A percentile compares a stretch with the other conserved stretches of the same genome.
Evolutionary conservation across 228 moss, liverwort and hornwort species (phyloP).

Genomic region (Sphagnum magellanicum): DNA sequence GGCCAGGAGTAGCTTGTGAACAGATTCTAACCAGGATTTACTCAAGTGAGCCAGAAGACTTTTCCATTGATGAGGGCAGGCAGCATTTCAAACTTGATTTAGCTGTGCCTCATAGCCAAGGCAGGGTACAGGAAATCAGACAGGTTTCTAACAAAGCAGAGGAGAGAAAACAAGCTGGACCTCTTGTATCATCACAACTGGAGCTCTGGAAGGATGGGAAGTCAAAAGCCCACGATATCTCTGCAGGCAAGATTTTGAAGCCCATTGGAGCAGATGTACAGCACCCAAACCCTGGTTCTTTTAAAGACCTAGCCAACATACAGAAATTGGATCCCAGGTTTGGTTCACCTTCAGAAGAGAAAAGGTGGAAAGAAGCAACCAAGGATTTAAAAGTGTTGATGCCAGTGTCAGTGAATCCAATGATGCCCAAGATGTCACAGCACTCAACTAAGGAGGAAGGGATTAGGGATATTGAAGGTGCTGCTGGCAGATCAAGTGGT

Average conservation of each 20-base stretch:
- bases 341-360: conserved; percentile 47
- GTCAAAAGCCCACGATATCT: conserved; percentile 30
- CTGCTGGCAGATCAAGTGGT: conserved; percentile 29
- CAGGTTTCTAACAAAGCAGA: conserved; percentile 12
- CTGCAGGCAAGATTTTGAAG: conserved; percentile 42
- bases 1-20: conserved; percentile 34
- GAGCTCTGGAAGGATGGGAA: conserved; percentile 8
- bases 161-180: conserved; percentile 10
- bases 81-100: conserved; percentile 3
- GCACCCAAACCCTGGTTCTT: conserved; percentile 13
- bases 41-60: conserved; percentile 42
- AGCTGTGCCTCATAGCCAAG: conserved; percentile 1
- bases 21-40: conserved; percentile 24
- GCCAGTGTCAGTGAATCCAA: conserved; percentile 50
- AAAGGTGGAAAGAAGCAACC: conserved; percentile 38
- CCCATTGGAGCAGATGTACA: conserved; percentile 33
- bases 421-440: conserved; percentile 69
- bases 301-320: not conserved
- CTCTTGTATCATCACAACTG: conserved; percentile 4
- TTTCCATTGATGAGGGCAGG: conserved; percentile 24
- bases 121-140: conserved; percentile 3
- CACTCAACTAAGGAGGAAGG: conserved; percentile 54
- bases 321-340: conserved; percentile 25
- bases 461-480: conserved; percentile 60
- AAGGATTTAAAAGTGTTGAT: conserved; percentile 57